Percentiles rank a stretch among this genome's conserved stretches.
phyloP scores from a whole-genome alignment of 805 yeast genomes.

The Lipomyces mesembrius region DNA sequence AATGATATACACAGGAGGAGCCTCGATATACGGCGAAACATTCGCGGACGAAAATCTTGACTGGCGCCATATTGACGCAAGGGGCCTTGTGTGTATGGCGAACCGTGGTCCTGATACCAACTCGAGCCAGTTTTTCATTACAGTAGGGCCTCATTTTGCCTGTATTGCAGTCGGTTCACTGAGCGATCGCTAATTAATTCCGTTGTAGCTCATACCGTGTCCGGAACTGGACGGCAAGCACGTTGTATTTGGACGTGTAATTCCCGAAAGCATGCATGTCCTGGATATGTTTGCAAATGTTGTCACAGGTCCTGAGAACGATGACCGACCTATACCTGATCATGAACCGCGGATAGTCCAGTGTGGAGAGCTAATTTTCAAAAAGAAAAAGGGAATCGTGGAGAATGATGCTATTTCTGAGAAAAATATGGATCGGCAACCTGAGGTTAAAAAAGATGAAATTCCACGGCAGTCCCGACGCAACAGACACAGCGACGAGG shows the following conservation, averaged over 20 bases:
- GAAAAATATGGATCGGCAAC: neutral
- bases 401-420: neutral
- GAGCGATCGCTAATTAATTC: neutral
- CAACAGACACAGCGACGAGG: neutral
- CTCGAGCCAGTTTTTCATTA: conserved; percentile 91
- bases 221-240: conserved; percentile 89
- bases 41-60: conserved; percentile 75
- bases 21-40: conserved; percentile 69
- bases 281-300: conserved; percentile 27
- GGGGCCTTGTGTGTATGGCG: conserved; percentile 72
- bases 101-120: conserved; percentile 69
- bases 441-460: conserved; percentile 6
- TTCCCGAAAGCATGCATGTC: conserved; percentile 20
- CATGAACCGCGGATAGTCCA: conserved; percentile 30
- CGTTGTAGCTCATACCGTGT: conserved; percentile 23
- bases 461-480: neutral
- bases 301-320: conserved; percentile 24
- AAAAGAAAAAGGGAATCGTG: conserved; percentile 19
- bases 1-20: conserved; percentile 49
- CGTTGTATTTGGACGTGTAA: conserved; percentile 76
- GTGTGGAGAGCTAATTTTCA: conserved; percentile 35
- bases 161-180: neutral
- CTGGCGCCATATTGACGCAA: conserved; percentile 62
- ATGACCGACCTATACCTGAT: conserved; percentile 30
- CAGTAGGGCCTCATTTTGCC: conserved; percentile 43